Percentiles rank a stretch among this genome's conserved stretches.
Conservation (phyloP, 805 yeast species). For the Metschnikowia corniflorae region DNA sequence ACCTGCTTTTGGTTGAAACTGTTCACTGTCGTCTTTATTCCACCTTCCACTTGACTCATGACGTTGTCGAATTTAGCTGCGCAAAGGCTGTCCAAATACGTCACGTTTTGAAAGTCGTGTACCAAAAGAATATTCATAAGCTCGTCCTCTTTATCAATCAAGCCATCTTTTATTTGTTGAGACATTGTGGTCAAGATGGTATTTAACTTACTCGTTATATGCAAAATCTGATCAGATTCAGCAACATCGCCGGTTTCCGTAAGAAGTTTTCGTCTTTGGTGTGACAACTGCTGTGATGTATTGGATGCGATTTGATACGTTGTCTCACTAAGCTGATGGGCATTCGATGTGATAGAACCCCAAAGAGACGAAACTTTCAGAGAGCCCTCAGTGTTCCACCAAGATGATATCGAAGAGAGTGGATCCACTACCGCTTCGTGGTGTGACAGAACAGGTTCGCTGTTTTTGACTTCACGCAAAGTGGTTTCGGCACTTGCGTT, state of each 20-base stretch:
- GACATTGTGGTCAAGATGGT: constrained; percentile 34
- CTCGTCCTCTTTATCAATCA: constrained; percentile 52
- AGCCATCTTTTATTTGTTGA: constrained; percentile 47
- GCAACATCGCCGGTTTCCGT: constrained; percentile 21
- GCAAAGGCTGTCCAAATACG: constrained; percentile 45
- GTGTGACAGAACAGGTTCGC: not conserved
- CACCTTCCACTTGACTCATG: constrained; percentile 75
- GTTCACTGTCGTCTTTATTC: constrained; percentile 57
- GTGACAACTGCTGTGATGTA: constrained; percentile 39
- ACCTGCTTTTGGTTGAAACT: constrained; percentile 41
- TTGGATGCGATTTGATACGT: constrained; percentile 49
- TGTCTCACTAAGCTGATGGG: constrained; percentile 45
- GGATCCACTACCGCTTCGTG: constrained; percentile 43
- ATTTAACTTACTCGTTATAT: constrained; percentile 29
- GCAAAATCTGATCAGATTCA: constrained; percentile 27
- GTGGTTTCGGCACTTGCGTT: not conserved
- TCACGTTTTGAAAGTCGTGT: constrained; percentile 61
- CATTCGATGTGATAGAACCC: constrained; percentile 60
- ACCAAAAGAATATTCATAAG: constrained; percentile 44
- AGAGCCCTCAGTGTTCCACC: constrained; percentile 76
- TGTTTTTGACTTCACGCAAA: not conserved
- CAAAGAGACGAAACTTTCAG: constrained; percentile 61
- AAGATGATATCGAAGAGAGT: constrained; percentile 58
- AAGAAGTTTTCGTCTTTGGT: constrained; percentile 36
- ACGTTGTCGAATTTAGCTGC: constrained; percentile 56